Evolutionary conservation across 805 yeast species (phyloP).

Genomic region (Lipomyces oligophaga): DNA sequence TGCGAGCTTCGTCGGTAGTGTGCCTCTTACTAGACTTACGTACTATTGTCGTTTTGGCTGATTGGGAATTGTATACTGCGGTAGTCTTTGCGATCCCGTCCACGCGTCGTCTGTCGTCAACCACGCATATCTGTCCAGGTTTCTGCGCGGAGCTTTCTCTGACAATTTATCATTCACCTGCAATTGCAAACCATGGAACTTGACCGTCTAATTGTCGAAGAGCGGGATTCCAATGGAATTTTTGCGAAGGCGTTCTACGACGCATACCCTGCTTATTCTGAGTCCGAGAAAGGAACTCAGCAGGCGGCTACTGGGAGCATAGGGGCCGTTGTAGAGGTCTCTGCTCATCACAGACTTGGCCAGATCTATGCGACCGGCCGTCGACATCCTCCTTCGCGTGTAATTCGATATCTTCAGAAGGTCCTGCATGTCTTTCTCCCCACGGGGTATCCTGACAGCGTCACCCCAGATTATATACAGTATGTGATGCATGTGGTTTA

Average conservation of each 20-base stretch:
- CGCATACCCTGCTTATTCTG: neutral
- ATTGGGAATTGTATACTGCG: no score
- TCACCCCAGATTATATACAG: conserved; percentile 35
- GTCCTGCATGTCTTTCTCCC: conserved; percentile 38
- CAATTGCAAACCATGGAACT: no score
- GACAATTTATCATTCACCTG: no score
- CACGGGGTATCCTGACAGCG: conserved; percentile 39
- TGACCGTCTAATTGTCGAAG: no score
- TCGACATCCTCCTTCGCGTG: conserved; percentile 3
- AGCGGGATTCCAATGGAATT: conserved; percentile 25
- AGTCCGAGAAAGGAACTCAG: neutral
- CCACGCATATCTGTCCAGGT: no score
- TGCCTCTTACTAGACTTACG: no score
- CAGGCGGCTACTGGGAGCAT: neutral
- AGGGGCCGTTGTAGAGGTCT: conserved; percentile 2
- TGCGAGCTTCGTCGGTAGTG: no score
- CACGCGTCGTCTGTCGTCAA: no score
- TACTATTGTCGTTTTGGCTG: no score
- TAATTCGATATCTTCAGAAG: conserved; percentile 24
- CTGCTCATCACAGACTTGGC: conserved; percentile 4
- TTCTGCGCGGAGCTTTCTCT: no score
- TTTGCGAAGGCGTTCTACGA: conserved; percentile 18
- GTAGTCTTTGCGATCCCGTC: no score
- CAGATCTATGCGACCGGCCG: neutral
- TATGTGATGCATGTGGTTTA: conserved; percentile 4